Percentiles rank a stretch among this genome's conserved stretches.
Conservation (phyloP, 352 stramenopile species). For the Phytopythium ostracodes region DNA sequence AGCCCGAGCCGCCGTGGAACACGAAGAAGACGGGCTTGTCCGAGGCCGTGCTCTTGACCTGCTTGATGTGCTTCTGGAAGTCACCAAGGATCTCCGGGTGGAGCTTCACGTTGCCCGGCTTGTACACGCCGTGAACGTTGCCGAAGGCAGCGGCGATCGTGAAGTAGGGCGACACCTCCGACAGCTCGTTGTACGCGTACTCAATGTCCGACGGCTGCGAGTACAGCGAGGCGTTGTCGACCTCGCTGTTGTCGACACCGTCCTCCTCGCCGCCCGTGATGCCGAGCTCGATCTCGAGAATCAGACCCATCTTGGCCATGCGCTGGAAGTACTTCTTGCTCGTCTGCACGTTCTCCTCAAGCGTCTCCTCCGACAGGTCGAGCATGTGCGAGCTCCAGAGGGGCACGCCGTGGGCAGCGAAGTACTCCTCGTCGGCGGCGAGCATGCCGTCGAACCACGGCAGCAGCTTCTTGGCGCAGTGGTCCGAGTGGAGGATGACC, state of each 20-base stretch:
- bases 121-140: slow-evolving; percentile 99
- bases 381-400: slow-evolving; percentile 99
- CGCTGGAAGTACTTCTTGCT: slow-evolving; percentile 98
- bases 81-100: slow-evolving; percentile 96
- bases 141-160: slow-evolving; percentile 96
- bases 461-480: slow-evolving; percentile 98
- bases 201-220: slow-evolving; percentile 93
- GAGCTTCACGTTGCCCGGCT: slow-evolving; percentile 98
- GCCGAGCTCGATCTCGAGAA: slow-evolving; percentile 98
- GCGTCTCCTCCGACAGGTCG: slow-evolving; percentile 96
- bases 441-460: slow-evolving; percentile 98
- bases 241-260: slow-evolving; percentile 96
- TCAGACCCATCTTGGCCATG: slow-evolving; percentile 95
- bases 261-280: slow-evolving; percentile 98
- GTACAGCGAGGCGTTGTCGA: slow-evolving; percentile 91
- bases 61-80: slow-evolving; percentile 90
- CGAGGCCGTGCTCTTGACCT: slow-evolving; percentile 61
- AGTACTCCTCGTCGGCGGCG: slow-evolving; percentile 95
- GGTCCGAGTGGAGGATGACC: slow-evolving; percentile 98
- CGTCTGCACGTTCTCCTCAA: slow-evolving; percentile 98
- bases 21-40: slow-evolving; percentile 98
- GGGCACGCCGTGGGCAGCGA: slow-evolving; percentile 90
- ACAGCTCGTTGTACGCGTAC: slow-evolving; percentile 95
- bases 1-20: slow-evolving; percentile 98
- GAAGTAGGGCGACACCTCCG: slow-evolving; percentile 90